Evolutionary conservation across 1,284 basidiomycete genomes (phyloP), one percentile per base, ranked within the genome.

Genomic region (Tremellales sp.): DNA sequence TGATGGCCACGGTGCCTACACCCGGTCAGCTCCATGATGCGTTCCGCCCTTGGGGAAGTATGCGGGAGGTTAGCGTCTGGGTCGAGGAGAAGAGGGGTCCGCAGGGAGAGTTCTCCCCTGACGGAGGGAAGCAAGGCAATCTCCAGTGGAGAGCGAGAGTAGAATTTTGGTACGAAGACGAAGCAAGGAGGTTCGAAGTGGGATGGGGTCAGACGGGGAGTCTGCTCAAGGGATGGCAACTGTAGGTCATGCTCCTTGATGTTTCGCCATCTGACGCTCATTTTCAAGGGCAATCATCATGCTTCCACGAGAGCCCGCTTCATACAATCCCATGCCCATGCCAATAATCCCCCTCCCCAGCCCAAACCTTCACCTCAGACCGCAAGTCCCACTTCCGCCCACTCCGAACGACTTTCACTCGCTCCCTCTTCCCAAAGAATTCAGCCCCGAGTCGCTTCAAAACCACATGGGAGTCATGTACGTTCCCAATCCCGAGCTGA

Each of bases 141-240:
- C 86, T 42, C 80, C 40, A n/a, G 81, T 85, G 55, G 82, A 82
- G 32, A 77, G 82, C 50, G 81, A 86, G 63, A 82, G 78, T 91
- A 42, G 86, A 91, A 67, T 92, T 87, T 68, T 92, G 86, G 86
- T 81, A 82, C 56, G 87, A 91, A 68, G 86, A 87, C 36, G 88
- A 92, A 65, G 88, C 87, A 4, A 77, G 79, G 16, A 72, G 77
- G 18, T 86, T 86, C 2, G 87, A 91, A 62, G 80, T 82, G 39
- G 81, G 57, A 1, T 65, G 63, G 32, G 60, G 52, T 5, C 43
- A 51, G 16, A 40, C 34, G 0, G 58, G 54, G 2, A 52, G 53
- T 19, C 27, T 48, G 13, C 36, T 70, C 19, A 55, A 57, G 22
- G 66, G 65, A 12, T 66, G 61, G 63, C 54, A 63, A 46, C 47